A percentile compares a stretch with the other conserved stretches of the same genome.
phyloP scores from a whole-genome alignment of 2,329 filamentous ascomycete species.

The Myriangium duriaei region DNA sequence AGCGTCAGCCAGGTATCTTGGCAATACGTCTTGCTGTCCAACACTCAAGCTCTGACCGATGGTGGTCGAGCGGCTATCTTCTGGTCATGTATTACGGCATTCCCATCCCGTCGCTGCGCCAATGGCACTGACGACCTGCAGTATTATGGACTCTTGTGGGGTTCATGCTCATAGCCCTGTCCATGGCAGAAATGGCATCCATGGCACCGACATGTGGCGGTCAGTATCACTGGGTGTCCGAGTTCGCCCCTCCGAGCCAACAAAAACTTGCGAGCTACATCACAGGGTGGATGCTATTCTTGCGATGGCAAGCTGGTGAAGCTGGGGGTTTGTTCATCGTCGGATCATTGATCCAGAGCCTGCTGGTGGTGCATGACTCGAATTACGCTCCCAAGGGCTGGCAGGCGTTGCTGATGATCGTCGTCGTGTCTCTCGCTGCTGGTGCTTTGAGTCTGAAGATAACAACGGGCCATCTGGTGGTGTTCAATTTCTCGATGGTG shows the following conservation, averaged over 20 bases:
- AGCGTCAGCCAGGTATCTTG: conserved; percentile 15
- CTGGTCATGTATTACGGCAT: conserved; percentile 20
- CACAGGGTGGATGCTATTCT: conserved; percentile 32
- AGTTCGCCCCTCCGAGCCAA: conserved; percentile 30
- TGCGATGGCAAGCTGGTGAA: conserved; percentile 24
- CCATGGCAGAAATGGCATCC: conserved; percentile 30
- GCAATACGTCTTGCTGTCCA: conserved; percentile 14
- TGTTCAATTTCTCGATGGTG: conserved; percentile 28
- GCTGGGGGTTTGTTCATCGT: conserved; percentile 3
- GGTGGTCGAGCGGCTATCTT: conserved; percentile 15
- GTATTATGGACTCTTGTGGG: conserved; percentile 6
- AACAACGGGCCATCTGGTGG: conserved; percentile 3
- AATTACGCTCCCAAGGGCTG: conserved; percentile 2
- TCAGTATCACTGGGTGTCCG: conserved; percentile 31
- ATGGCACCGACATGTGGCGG: conserved; percentile 31
- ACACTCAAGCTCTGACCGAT: conserved; percentile 11
- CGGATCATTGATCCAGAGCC: conserved; percentile 1
- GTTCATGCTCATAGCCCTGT: conserved; percentile 9
- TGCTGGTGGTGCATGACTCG: conserved; percentile 1
- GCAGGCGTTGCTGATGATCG: conserved; percentile 3
- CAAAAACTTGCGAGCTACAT: conserved; percentile 36
- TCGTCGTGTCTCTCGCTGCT: no score
- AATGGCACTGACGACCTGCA: not conserved
- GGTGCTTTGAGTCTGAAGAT: no score
- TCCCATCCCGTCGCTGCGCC: no score